Conservation (phyloP, 2,329 filamentous ascomycete species). For the Dothideomycetidae sp. region DNA sequence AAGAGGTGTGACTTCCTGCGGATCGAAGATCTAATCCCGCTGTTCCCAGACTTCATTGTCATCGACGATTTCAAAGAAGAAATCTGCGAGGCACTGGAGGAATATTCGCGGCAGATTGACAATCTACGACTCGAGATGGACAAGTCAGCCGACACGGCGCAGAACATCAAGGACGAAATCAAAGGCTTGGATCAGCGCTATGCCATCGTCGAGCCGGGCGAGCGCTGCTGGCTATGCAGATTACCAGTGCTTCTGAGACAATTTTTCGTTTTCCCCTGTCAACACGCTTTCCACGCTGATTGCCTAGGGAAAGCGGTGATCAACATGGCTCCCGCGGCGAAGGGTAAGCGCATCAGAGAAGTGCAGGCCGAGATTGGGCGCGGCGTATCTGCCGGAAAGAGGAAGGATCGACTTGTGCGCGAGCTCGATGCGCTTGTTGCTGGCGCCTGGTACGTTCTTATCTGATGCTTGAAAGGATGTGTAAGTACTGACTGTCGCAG, state of each 20-base stretch:
- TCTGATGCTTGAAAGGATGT: constrained; percentile 1
- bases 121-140: constrained; percentile 87
- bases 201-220: constrained; percentile 89
- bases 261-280: constrained; percentile 97
- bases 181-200: constrained; percentile 74
- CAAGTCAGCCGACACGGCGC: constrained; percentile 73
- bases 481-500: constrained; percentile 29
- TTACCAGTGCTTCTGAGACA: constrained; percentile 76
- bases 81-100: constrained; percentile 84
- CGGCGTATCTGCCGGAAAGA: constrained; percentile 48
- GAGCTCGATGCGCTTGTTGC: constrained; percentile 90
- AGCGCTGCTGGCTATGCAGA: constrained; percentile 80
- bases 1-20: constrained; percentile 80
- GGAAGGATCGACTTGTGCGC: constrained; percentile 67
- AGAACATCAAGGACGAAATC: constrained; percentile 84
- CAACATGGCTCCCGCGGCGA: constrained; percentile 62
- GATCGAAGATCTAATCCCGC: constrained; percentile 94
- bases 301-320: constrained; percentile 78
- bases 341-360: constrained; percentile 68
- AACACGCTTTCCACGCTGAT: constrained; percentile 94
- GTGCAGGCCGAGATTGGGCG: constrained; percentile 71
- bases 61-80: constrained; percentile 99
- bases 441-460: constrained; percentile 57
- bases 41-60: constrained; percentile 96
- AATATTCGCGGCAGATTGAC: constrained; percentile 86